phyloP scores from a whole-genome alignment of 441 rosid species.

The Oxalis stricta region DNA sequence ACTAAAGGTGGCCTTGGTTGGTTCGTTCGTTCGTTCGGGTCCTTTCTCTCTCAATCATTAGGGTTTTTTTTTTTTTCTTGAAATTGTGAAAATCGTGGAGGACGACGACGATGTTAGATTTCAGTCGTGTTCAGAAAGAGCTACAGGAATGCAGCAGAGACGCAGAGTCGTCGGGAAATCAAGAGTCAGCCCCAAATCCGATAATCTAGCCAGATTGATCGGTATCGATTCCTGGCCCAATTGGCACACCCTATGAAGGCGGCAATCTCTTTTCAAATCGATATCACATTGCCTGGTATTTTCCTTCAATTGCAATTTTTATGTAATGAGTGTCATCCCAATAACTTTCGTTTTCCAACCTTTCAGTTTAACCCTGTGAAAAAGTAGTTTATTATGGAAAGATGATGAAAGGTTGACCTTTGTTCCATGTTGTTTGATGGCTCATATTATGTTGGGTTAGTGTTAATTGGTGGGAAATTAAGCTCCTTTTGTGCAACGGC shows the following conservation, averaged over 20 bases:
- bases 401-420: conserved; percentile 1
- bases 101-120: conserved; percentile 71
- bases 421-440: not conserved
- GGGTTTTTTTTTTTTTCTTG: too few species aligned
- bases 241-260: conserved; percentile 91
- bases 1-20: too few species aligned
- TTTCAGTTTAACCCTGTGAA: too few species aligned
- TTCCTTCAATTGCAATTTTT: not conserved
- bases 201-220: conserved; percentile 51
- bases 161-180: conserved; percentile 57
- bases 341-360: too few species aligned
- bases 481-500: too few species aligned
- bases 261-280: conserved; percentile 85
- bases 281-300: conserved; percentile 73
- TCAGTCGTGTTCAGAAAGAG: conserved; percentile 84
- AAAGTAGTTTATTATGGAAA: too few species aligned
- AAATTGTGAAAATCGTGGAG: too few species aligned
- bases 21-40: too few species aligned
- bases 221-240: conserved; percentile 87
- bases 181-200: conserved; percentile 60
- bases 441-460: not conserved
- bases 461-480: not conserved
- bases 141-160: conserved; percentile 84
- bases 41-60: too few species aligned
- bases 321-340: too few species aligned